phyloP scores from a whole-genome alignment of 176 grass and related monocot genomes.

The Musa troglodytarum region DNA sequence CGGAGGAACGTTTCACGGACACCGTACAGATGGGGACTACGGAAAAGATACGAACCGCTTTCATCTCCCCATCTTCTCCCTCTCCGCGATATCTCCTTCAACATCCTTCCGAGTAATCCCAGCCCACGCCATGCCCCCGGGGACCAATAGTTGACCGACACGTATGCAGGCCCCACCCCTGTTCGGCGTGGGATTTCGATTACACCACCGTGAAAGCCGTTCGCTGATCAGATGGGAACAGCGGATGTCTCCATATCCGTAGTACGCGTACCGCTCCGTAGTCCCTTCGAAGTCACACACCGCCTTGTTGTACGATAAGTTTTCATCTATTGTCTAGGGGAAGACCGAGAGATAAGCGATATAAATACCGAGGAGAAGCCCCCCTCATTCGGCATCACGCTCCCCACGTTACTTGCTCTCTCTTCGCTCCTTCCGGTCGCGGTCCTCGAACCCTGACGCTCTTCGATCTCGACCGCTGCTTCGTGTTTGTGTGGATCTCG shows the following conservation, averaged over 20 bases:
- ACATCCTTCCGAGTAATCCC: too few relatives aligned
- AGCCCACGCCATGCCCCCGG: too few relatives aligned
- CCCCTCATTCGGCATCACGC: not conserved
- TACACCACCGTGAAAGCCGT: not conserved
- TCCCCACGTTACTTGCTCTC: not conserved
- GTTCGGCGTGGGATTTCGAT: too few relatives aligned
- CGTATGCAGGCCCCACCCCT: too few relatives aligned
- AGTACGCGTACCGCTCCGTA: not conserved
- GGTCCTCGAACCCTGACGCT: not conserved
- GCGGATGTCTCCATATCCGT: not conserved
- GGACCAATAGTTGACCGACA: too few relatives aligned
- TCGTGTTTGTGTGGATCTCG: not conserved
- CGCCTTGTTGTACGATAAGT: not conserved
- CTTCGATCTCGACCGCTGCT: not conserved
- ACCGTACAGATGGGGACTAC: constrained; percentile 8
- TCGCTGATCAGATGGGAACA: not conserved
- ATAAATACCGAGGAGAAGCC: not conserved
- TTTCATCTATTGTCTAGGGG: not conserved
- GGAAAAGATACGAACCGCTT: not conserved
- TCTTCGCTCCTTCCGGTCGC: not conserved
- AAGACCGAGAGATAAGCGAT: not conserved
- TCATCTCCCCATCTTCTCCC: too few relatives aligned
- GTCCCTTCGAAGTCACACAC: not conserved
- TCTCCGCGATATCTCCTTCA: too few relatives aligned
- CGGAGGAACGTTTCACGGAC: not conserved